Percentiles rank a stretch among this genome's conserved stretches.
Conservation (phyloP, 768 basidiomycete species). For the Lentinus tigrinus region DNA sequence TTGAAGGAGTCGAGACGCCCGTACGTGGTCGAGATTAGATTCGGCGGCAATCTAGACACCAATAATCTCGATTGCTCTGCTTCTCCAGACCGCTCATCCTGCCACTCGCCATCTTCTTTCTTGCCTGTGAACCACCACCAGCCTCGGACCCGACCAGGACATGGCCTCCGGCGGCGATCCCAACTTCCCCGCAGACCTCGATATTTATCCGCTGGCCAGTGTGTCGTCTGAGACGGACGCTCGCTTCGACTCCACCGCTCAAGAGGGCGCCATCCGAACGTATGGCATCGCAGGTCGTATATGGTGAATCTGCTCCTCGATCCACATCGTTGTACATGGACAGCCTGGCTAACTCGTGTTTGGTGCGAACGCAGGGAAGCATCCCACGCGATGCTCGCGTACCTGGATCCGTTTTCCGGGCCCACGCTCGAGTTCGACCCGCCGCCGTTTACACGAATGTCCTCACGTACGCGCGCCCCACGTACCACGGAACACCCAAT, state of each 20-base stretch:
- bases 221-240: slow-evolving; percentile 7
- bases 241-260: slow-evolving; percentile 37
- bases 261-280: slow-evolving; percentile 57
- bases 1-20: not conserved
- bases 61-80: not conserved
- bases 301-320: slow-evolving; percentile 47
- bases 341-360: not conserved
- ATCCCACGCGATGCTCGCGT: slow-evolving; percentile 23
- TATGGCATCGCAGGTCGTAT: slow-evolving; percentile 87
- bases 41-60: not conserved
- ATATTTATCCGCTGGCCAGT: slow-evolving; percentile 33
- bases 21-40: not conserved
- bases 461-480: not conserved
- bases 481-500: slow-evolving; percentile 6
- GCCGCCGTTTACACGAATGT: slow-evolving; percentile 23
- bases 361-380: slow-evolving; percentile 25
- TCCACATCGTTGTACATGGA: not conserved
- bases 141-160: not conserved
- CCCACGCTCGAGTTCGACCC: slow-evolving; percentile 38
- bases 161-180: slow-evolving; percentile 25
- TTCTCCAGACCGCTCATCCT: not conserved
- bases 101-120: not conserved
- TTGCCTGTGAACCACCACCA: not conserved
- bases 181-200: slow-evolving; percentile 46
- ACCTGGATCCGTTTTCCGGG: slow-evolving; percentile 15